A percentile compares a stretch with the other conserved stretches of the same genome.
These are phyloP conservation scores for Fistulifera pelliculosa DNA, from an alignment of 108 stramenopile genomes.

Conservation along the genomic window DNA sequence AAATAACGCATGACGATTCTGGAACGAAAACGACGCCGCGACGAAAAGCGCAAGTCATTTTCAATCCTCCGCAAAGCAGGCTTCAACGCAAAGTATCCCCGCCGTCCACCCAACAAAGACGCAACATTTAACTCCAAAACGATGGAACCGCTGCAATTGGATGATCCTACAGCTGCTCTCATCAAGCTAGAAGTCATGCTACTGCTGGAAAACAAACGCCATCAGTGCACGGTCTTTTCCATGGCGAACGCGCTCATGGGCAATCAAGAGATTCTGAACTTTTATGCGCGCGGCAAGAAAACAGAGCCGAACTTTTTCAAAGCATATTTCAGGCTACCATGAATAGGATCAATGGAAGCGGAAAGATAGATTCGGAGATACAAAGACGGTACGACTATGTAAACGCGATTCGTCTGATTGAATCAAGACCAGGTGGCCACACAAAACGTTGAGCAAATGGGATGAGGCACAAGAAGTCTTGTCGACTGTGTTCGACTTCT, in stretches of 20 bases:
- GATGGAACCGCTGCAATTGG: too few species aligned
- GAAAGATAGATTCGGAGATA: too few species aligned
- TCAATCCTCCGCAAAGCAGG: too few species aligned
- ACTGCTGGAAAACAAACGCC: constrained; percentile 5
- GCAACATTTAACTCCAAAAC: too few species aligned
- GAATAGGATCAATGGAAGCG: neutral
- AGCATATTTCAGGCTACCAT: neutral
- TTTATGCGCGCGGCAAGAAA: neutral
- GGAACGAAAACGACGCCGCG: too few species aligned
- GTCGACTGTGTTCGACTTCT: constrained; percentile 14
- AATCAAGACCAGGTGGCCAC: constrained; percentile 12
- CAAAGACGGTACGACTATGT: constrained; percentile 13
- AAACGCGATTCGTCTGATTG: constrained; percentile 16
- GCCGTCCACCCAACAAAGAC: too few species aligned
- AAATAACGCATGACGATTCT: too few species aligned
- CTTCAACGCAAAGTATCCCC: too few species aligned
- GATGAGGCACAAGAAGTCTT: constrained; percentile 28
- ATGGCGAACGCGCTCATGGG: constrained; percentile 16
- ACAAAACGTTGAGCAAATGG: constrained; percentile 17
- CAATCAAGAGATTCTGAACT: constrained; percentile 8
- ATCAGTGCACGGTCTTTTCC: constrained; percentile 9
- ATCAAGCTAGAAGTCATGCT: constrained; percentile 11
- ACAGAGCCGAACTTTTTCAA: neutral
- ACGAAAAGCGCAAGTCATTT: too few species aligned
- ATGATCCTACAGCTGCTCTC: too few species aligned